Base-by-base conservation (phyloP, 805 yeast genomes). In the Danielozyma ontarioensis region DNA sequence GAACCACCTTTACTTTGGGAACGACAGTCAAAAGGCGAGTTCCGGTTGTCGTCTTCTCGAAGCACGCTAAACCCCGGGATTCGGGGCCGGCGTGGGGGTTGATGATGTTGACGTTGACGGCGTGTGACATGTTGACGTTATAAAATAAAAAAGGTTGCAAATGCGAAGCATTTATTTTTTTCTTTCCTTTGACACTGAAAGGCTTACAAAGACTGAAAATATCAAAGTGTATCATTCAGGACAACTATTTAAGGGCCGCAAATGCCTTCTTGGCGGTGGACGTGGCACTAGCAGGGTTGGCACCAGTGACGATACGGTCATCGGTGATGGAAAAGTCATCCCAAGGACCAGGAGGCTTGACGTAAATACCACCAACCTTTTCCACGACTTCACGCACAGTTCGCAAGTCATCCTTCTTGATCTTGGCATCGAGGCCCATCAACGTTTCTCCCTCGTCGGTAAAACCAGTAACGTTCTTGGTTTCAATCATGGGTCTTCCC, bases 251-350 rank as follows among this genome's bases (percentile, higher is more conserved):
- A 10, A 31, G 28, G 12, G 37, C 45, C n/a, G 33, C 44, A 27
- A 65, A 36, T 17, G 67, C 62, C 37, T 59, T 61, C 33, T 50
- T 52, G 25, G 81, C 81, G 27, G 77, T 68, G 4, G 68, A 61
- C 10, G 46, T 36, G 10, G 80, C 80, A 28, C 76, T 67, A 13
- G 72, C 74, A 15, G 85, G 85, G 58, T 80, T 80, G 16, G 70
- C 74, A 29, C 86, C 86, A n/a, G 83, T 72, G 26, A 79, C 75
- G 27, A 80, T 33, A 45, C 71, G 71, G 17, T 80, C 81, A 48
- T 80, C 85, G 17, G 59, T 57, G 27, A 76, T 62, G 13, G 72
- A 50, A 44, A 59, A 75, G 27, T 66, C 73, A 26, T 53, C 79
- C 64, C 72, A 76, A 24, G 79, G 76, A 12, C 65, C 70, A 5